Base-by-base conservation (phyloP, 139 green algal species). In the Pseudopediastrum boryanum region DNA sequence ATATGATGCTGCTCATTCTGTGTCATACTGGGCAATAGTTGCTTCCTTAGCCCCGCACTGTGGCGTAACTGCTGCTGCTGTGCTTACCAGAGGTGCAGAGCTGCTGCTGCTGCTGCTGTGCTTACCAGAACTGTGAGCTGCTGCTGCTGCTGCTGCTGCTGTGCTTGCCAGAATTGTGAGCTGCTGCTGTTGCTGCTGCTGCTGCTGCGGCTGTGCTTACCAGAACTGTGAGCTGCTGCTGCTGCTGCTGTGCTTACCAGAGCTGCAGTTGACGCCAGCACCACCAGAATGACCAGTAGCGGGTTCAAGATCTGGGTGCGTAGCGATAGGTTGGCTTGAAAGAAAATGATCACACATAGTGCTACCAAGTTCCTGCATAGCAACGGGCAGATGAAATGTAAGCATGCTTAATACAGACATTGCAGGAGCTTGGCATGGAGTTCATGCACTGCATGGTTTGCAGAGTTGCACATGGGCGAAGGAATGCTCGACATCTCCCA, bases 201-300 rank as follows among this genome's bases (percentile, higher is more conserved):
- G 62, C n/a, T n/a, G n/a, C n/a, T n/a, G n/a, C n/a, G 19, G 25
- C 56, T 12, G 48, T 66, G 58, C 58, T 66, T 29, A 25, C 10
- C 3, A 31, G 6, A 10, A 10, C 39, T 41, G 8, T 9, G n/a
- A 19, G 64, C 64, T 48, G 62, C 62, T 70, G 62, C n/a, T n/a
- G n/a, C n/a, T n/a, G n/a, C n/a, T 10, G 25, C 56, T 12, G 48
- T 21, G 35, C 68, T 76, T 29, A 78, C 79, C 71, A 87, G 39
- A 35, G 77, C 78, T 44, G 64, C 77, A 1, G 77, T 84, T n/a
- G 65, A 56, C 27, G 69, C 66, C 52, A 87, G 43, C 41, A 84
- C 59, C 13, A 71, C 54, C 29, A 75, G 58, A n/a, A 81, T 82
- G 29, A 82, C 19, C 6, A 82, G 25, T 51, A 87, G 73, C 31